A percentile compares a stretch with the other conserved stretches of the same genome.
Evolutionary conservation across 345 rosid species (phyloP).

Genomic region (Salix exigua): DNA sequence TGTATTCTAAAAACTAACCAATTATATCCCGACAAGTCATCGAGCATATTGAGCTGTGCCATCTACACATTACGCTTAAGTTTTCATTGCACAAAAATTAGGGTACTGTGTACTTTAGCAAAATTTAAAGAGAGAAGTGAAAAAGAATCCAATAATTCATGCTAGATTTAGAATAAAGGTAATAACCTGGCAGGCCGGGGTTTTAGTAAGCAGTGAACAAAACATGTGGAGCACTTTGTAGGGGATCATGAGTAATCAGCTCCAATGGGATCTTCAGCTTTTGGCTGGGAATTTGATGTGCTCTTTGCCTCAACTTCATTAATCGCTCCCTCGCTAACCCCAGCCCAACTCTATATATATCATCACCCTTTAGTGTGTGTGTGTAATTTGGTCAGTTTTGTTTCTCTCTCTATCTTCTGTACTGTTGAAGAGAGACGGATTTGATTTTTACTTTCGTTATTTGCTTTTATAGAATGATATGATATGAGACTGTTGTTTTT

Average conservation of each 20-base stretch:
- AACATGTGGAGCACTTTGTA: conserved; percentile 17
- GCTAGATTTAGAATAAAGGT: too few species aligned
- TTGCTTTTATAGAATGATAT: neutral
- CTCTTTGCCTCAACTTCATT: neutral
- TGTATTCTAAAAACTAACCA: too few species aligned
- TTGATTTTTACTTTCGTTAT: neutral
- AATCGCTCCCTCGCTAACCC: neutral
- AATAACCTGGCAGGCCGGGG: neutral
- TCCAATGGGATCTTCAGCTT: conserved; percentile 21
- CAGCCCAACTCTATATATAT: conserved; percentile 6
- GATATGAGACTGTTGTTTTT: neutral
- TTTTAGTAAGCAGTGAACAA: conserved; percentile 30
- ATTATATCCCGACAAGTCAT: too few species aligned
- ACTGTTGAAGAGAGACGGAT: neutral
- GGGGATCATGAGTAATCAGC: neutral
- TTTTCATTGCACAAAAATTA: too few species aligned
- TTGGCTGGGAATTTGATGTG: conserved; percentile 25
- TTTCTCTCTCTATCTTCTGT: neutral
- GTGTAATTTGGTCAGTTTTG: conserved; percentile 10
- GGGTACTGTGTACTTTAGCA: too few species aligned
- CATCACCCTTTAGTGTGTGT: too few species aligned
- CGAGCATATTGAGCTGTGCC: too few species aligned
- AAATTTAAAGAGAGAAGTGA: too few species aligned
- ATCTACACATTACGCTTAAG: too few species aligned
- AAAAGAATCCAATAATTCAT: too few species aligned